Percentiles rank a stretch among this genome's conserved stretches.
phyloP scores from a whole-genome alignment of 345 rosid species.

The Rhodamnia rubescens region DNA sequence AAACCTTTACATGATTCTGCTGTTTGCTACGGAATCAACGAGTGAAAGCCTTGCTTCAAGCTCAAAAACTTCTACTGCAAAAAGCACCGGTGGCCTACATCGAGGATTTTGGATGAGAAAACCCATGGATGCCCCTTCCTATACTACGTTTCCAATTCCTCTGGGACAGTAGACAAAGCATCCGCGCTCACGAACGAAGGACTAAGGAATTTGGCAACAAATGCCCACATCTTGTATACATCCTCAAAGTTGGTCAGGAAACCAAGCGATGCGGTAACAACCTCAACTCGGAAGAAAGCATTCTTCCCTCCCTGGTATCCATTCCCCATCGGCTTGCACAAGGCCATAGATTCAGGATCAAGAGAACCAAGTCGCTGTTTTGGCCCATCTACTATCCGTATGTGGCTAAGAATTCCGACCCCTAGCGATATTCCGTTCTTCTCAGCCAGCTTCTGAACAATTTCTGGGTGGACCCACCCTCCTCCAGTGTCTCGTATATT shows the following conservation, averaged over 20 bases:
- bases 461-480: constrained; percentile 38
- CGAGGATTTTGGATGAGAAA: background rate
- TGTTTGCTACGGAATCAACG: constrained; percentile 1
- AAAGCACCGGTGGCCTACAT: background rate
- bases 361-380: constrained; percentile 29
- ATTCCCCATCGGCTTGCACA: constrained; percentile 43
- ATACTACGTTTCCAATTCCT: constrained; percentile 29
- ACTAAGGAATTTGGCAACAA: constrained; percentile 44
- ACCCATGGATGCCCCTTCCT: background rate
- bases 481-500: constrained; percentile 29
- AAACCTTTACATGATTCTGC: constrained; percentile 5
- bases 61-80: background rate
- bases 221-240: constrained; percentile 58
- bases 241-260: constrained; percentile 66
- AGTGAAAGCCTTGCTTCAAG: constrained; percentile 1
- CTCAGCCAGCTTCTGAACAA: constrained; percentile 55
- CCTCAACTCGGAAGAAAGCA: constrained; percentile 39
- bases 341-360: constrained; percentile 28
- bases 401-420: constrained; percentile 46
- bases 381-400: constrained; percentile 33
- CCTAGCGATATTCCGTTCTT: constrained; percentile 51
- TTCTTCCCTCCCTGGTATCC: constrained; percentile 27
- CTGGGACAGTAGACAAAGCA: constrained; percentile 25
- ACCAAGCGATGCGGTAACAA: constrained; percentile 61
- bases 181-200: constrained; percentile 27